phyloP scores from a whole-genome alignment of 805 yeast genomes.

The Candida peoriensis region DNA sequence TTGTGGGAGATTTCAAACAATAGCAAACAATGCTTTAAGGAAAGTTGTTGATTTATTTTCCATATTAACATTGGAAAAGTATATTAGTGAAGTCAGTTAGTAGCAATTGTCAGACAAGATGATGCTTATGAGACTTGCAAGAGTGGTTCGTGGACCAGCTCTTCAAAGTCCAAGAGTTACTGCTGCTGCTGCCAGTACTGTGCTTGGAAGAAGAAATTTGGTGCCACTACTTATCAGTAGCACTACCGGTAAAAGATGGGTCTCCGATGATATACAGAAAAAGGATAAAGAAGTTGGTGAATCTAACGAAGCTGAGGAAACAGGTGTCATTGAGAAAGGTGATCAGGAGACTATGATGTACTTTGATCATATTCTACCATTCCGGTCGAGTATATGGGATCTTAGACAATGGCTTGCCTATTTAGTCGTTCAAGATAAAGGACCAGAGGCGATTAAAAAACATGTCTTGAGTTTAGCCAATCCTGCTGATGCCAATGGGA shows the following conservation, averaged over 20 bases:
- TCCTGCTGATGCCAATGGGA: conserved; percentile 23
- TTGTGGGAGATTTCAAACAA: too few species aligned
- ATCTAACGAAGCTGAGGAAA: conserved; percentile 45
- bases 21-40: too few species aligned
- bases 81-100: too few species aligned
- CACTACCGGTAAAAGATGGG: conserved; percentile 27
- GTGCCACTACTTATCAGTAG: too few species aligned
- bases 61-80: too few species aligned
- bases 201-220: too few species aligned
- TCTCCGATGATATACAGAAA: conserved; percentile 35
- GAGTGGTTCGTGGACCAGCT: too few species aligned
- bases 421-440: conserved; percentile 29
- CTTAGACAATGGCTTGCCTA: conserved; percentile 38
- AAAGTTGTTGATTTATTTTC: too few species aligned
- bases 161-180: too few species aligned
- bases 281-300: conserved; percentile 50
- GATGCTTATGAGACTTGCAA: too few species aligned
- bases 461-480: conserved; percentile 36
- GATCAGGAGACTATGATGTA: conserved; percentile 47
- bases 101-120: too few species aligned
- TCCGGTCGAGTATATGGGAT: conserved; percentile 40
- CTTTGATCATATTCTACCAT: conserved; percentile 51
- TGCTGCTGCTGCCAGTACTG: too few species aligned
- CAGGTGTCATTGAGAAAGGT: conserved; percentile 51
- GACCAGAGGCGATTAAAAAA: conserved; percentile 34